These are phyloP conservation scores for Erodium maritimum DNA, from an alignment of 345 rosid genomes.

Conservation along the genomic window DNA sequence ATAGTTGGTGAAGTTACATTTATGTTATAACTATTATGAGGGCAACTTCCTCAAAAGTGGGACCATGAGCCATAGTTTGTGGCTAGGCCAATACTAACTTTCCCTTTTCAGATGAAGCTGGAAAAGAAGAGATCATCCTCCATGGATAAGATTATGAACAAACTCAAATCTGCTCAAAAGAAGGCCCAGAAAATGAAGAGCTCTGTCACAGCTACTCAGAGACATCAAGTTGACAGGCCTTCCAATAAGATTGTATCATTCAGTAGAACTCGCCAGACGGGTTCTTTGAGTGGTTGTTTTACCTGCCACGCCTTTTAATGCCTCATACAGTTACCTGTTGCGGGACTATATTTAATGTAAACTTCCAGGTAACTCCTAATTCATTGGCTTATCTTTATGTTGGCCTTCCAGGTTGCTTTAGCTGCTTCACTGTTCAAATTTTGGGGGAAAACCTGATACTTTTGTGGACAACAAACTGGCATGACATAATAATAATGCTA, in stretches of 20 bases:
- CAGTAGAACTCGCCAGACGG: constrained; percentile 42
- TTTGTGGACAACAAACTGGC: not conserved
- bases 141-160: constrained; percentile 76
- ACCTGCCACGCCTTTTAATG: constrained; percentile 66
- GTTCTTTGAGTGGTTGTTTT: constrained; percentile 80
- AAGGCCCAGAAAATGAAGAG: constrained; percentile 73
- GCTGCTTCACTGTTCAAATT: not conserved
- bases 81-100: too few relatives aligned
- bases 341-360: not conserved
- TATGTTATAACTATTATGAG: not conserved
- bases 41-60: not conserved
- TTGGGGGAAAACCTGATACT: not conserved
- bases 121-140: constrained; percentile 78
- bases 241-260: constrained; percentile 32
- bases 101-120: constrained; percentile 57
- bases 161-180: constrained; percentile 68
- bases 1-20: too few relatives aligned
- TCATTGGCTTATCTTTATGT: not conserved
- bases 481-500: not conserved
- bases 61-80: too few relatives aligned
- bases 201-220: constrained; percentile 32
- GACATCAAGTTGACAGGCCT: constrained; percentile 29
- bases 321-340: constrained; percentile 1
- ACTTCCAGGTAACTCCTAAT: not conserved
- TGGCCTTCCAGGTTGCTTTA: not conserved